Base-by-base conservation (phyloP, 805 yeast species). In the Cyberlindnera amylophila region DNA sequence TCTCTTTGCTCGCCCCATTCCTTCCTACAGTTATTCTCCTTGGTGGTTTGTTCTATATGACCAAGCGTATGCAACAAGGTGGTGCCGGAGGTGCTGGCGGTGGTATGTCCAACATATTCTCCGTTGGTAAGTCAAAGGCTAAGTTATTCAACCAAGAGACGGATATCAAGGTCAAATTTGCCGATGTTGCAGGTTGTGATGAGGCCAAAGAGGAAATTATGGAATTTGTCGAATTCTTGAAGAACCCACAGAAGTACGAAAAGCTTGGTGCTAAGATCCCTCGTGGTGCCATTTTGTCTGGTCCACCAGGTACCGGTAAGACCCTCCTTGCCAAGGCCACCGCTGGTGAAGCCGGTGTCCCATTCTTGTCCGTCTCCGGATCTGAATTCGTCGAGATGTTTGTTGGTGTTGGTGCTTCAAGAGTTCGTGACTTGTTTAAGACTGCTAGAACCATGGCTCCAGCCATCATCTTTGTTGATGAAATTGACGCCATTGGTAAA, bases 251-350 rank as follows among this genome's bases (percentile, higher is more conserved):
- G 37, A 86, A 86, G 61, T 89, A 87, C 65, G 96, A 88, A 64
- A 79, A 74, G 48, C 70, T 89, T 44, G 97, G 97, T 35, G 97
- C 96, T 10, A 86, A 88, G 63, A 89, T 89, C 49, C 97, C 97
- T 41, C 75, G 96, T 62, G 97, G 97, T 61, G 97, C 96, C 6
- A 86, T 89, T 51, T 67, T 89, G 38, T 83, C 95, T 11, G 97
- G 97, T 52, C 95, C 96, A 14, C 97, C 97, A 33, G 97, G 97
- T 71, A 89, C 97, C 3, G 97, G 97, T 78, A 89, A 89, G 64
- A 89, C 97, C 0, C 66, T 89, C 49, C 67, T 89, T 43, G 96
- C 96, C 18, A 88, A 86, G 63, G 96, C 96, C 11, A 89, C 96
- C 19, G 97, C 96, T 3, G 96, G 97, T 54, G 96, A 89, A 63